These are phyloP conservation scores for Fomitopsis schrenkii DNA, from an alignment of 1,284 basidiomycete genomes.

Conservation along the genomic window DNA sequence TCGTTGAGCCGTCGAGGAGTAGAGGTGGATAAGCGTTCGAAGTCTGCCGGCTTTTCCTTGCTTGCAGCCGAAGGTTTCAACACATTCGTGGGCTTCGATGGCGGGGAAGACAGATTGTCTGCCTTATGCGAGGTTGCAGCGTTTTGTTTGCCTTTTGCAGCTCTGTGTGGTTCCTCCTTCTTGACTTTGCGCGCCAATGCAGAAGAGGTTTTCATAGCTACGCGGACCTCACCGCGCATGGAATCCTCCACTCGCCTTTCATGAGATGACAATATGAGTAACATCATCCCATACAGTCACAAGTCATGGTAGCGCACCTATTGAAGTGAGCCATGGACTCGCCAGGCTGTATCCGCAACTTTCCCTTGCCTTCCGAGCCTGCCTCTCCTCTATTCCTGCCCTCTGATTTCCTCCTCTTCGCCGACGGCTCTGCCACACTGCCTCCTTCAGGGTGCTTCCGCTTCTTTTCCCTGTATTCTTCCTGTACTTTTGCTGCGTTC, in stretches of 20 bases:
- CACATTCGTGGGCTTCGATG: slow-evolving; percentile 2
- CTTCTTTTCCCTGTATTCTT: slow-evolving; percentile 48
- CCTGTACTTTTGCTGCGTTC: slow-evolving; percentile 54
- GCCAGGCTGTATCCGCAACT: slow-evolving; percentile 52
- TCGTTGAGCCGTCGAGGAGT: slow-evolving; percentile 65
- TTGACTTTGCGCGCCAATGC: slow-evolving; percentile 42
- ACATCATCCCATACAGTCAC: not conserved
- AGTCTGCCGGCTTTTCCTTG: slow-evolving; percentile 44
- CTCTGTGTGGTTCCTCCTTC: slow-evolving; percentile 30
- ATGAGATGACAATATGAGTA: not conserved
- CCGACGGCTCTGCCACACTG: slow-evolving; percentile 24
- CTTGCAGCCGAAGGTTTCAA: slow-evolving; percentile 6
- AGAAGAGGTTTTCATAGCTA: slow-evolving; percentile 57
- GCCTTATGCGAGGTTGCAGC: not conserved
- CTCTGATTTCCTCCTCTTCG: slow-evolving; percentile 20
- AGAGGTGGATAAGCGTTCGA: slow-evolving; percentile 48
- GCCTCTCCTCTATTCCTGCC: not conserved
- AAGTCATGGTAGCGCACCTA: slow-evolving; percentile 39
- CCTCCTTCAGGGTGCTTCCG: slow-evolving; percentile 32
- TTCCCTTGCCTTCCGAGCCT: slow-evolving; percentile 9
- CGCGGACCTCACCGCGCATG: slow-evolving; percentile 58
- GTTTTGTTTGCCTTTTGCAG: slow-evolving; percentile 19
- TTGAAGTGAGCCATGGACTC: slow-evolving; percentile 75
- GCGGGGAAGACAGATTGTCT: not conserved
- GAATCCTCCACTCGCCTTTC: slow-evolving; percentile 65